Evolutionary conservation across 75 land plant genomes (phyloP).

Genomic region (Azolla pinnata): DNA sequence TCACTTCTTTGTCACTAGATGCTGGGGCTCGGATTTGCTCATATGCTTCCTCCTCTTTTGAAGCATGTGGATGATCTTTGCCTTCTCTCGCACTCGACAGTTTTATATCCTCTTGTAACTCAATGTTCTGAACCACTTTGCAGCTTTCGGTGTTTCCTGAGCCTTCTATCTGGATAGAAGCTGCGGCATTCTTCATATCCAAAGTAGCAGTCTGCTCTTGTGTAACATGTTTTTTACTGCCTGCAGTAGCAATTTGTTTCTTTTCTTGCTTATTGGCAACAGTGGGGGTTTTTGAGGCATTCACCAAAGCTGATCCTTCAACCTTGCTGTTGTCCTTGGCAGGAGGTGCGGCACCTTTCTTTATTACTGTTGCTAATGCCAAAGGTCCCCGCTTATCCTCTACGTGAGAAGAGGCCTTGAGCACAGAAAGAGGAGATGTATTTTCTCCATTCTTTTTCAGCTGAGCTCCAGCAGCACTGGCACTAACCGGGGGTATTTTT

Average conservation of each 20-base stretch:
- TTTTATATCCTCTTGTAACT: too few relatives aligned
- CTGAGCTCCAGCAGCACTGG: too few relatives aligned
- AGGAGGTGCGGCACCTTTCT: constrained; percentile 1
- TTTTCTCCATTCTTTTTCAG: not conserved
- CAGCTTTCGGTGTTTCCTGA: too few relatives aligned
- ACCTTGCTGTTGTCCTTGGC: not conserved
- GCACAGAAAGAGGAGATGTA: not conserved
- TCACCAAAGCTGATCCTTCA: not conserved
- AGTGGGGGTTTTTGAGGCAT: not conserved
- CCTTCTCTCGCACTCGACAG: too few relatives aligned
- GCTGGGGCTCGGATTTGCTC: constrained; percentile 27
- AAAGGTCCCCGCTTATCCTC: not conserved
- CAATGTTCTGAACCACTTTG: too few relatives aligned
- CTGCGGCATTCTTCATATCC: too few relatives aligned
- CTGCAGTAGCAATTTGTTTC: not conserved
- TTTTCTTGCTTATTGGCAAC: not conserved
- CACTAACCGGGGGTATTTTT: constrained; percentile 14
- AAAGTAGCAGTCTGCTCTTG: too few relatives aligned
- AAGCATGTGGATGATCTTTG: too few relatives aligned
- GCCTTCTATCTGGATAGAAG: too few relatives aligned
- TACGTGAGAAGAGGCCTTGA: not conserved
- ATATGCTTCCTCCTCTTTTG: constrained; percentile 12
- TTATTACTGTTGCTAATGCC: not conserved
- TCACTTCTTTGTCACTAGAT: constrained; percentile 14
- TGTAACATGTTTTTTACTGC: too few relatives aligned